These are phyloP conservation scores for Cladosporium sp. DNA, from an alignment of 2,329 filamentous ascomycete genomes.

Conservation along the genomic window DNA sequence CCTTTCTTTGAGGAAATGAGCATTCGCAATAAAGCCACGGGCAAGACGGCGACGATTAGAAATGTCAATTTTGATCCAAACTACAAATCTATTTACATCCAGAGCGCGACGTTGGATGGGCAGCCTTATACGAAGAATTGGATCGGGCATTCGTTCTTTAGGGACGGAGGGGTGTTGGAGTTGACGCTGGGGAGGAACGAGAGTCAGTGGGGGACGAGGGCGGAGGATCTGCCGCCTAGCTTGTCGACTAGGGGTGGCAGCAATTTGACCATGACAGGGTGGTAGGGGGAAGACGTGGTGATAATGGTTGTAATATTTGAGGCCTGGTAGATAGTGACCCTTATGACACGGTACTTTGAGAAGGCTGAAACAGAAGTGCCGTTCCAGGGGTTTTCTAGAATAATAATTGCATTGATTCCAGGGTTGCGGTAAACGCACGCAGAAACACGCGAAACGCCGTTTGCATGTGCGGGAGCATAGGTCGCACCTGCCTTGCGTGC, in stretches of 20 bases:
- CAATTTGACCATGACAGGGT: not conserved
- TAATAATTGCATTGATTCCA: not conserved
- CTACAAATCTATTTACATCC: slow-evolving; percentile 42
- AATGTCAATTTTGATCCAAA: slow-evolving; percentile 40
- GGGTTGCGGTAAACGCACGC: not conserved
- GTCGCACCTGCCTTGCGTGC: slow-evolving; percentile 2
- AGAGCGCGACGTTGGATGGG: slow-evolving; percentile 41
- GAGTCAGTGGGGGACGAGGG: slow-evolving; percentile 41
- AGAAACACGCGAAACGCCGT: not conserved
- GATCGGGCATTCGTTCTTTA: slow-evolving; percentile 44
- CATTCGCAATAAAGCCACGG: slow-evolving; percentile 37
- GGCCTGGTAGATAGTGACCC: not conserved
- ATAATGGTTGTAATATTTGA: not conserved
- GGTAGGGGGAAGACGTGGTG: not conserved
- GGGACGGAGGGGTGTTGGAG: slow-evolving; percentile 40
- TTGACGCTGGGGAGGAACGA: slow-evolving; percentile 39
- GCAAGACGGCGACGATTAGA: slow-evolving; percentile 39
- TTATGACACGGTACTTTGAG: not conserved
- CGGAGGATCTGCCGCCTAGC: slow-evolving; percentile 41
- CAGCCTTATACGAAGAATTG: slow-evolving; percentile 41
- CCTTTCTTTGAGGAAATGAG: slow-evolving; percentile 43
- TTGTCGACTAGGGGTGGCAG: slow-evolving; percentile 19
- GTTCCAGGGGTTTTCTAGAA: not conserved
- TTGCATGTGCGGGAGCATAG: not conserved
- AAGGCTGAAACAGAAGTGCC: not conserved